phyloP scores from a whole-genome alignment of 108 stramenopile species.

The Discostella stelligeroides region DNA sequence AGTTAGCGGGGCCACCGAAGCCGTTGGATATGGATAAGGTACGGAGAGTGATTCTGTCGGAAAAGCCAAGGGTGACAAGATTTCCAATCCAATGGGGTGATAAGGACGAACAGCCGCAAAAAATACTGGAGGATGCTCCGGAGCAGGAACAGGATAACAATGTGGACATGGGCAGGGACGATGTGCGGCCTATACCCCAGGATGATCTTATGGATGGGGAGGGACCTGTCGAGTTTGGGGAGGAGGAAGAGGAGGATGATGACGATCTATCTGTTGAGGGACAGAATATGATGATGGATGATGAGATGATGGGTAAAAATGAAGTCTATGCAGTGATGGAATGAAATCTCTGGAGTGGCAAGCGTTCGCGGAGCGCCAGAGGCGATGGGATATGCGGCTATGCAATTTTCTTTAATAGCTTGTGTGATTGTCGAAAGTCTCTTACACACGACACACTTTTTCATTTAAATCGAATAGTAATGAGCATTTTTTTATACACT shows the following conservation, averaged over 20 bases:
- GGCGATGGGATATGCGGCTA: too few relatives aligned
- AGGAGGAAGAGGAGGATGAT: conserved; percentile 5
- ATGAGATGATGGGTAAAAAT: conserved; percentile 8
- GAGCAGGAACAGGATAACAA: conserved; percentile 19
- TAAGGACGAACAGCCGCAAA: conserved; percentile 28
- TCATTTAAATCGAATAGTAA: too few relatives aligned
- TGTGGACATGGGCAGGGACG: conserved; percentile 16
- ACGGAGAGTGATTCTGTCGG: conserved; percentile 87
- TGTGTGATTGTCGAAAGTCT: too few relatives aligned
- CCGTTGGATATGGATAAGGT: conserved; percentile 75
- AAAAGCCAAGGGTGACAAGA: conserved; percentile 96
- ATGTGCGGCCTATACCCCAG: conserved; percentile 18
- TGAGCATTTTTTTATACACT: too few relatives aligned
- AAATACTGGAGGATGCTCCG: conserved; percentile 7
- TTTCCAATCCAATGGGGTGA: conserved; percentile 93
- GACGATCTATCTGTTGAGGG: not conserved
- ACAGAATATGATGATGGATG: conserved; percentile 15
- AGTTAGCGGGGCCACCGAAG: conserved; percentile 52
- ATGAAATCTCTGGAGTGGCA: not conserved
- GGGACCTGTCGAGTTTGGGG: not conserved
- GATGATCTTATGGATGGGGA: not conserved
- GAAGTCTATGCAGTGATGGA: not conserved
- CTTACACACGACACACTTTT: too few relatives aligned
- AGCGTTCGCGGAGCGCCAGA: not conserved
- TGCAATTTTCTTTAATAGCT: too few relatives aligned